A percentile compares a stretch with the other conserved stretches of the same genome.
Conservation (phyloP, 2,329 filamentous ascomycete genomes). For the Phoma herbarum region DNA sequence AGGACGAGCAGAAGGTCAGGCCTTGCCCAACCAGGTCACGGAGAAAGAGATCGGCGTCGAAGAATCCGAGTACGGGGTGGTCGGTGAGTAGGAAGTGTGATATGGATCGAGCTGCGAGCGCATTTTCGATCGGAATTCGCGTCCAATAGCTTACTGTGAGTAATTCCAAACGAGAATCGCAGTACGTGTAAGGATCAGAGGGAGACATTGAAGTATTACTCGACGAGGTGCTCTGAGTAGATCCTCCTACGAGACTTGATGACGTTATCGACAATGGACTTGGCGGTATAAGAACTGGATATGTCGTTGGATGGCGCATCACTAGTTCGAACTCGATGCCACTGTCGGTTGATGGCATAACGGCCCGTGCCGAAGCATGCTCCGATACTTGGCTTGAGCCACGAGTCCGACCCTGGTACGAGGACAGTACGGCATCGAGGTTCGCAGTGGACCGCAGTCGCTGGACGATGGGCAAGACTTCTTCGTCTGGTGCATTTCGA, state of each 20-base stretch:
- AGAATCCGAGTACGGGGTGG: constrained; percentile 18
- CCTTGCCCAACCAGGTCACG: constrained; percentile 12
- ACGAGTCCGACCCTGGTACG: neutral
- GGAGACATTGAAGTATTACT: neutral
- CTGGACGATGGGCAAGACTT: constrained; percentile 9
- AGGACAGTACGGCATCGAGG: neutral
- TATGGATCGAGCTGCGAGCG: constrained; percentile 14
- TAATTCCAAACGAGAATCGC: constrained; percentile 11
- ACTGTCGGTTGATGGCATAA: constrained; percentile 6
- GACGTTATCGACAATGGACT: constrained; percentile 2
- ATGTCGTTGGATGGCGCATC: constrained; percentile 14
- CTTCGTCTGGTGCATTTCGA: constrained; percentile 14
- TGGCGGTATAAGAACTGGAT: constrained; percentile 1
- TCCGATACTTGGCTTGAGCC: neutral
- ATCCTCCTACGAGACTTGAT: neutral
- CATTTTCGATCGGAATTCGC: constrained; percentile 12
- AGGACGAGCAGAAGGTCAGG: constrained; percentile 21
- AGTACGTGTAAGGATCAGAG: constrained; percentile 2
- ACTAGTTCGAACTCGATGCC: constrained; percentile 12
- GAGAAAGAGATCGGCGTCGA: constrained; percentile 18
- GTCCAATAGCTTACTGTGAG: constrained; percentile 21
- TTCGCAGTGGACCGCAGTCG: constrained; percentile 3
- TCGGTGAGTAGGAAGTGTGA: constrained; percentile 12
- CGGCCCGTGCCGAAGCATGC: neutral
- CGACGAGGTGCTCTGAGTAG: neutral